phyloP scores from a whole-genome alignment of 768 basidiomycete species.

The Vararia minispora region DNA sequence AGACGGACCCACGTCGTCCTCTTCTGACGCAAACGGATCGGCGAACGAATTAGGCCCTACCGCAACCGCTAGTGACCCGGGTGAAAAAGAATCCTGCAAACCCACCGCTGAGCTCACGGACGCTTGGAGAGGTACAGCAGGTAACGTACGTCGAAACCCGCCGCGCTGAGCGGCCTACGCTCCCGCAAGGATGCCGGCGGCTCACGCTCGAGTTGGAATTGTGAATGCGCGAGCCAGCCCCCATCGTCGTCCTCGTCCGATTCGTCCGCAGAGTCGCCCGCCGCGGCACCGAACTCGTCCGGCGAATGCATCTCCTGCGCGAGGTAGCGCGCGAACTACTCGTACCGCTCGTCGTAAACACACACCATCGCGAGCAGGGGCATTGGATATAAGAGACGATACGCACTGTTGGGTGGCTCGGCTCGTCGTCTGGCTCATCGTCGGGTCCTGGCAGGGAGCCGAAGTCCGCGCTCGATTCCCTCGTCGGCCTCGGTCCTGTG shows the following conservation, averaged over 20 bases:
- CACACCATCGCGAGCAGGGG: neutral
- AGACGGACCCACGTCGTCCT: slow-evolving; percentile 37
- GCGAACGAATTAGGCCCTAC: slow-evolving; percentile 15
- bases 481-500: slow-evolving; percentile 27
- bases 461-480: slow-evolving; percentile 55
- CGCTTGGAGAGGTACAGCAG: neutral
- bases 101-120: neutral
- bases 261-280: slow-evolving; percentile 32
- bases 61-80: slow-evolving; percentile 5
- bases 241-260: slow-evolving; percentile 53
- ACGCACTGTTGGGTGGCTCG: slow-evolving; percentile 35
- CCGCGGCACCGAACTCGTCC: slow-evolving; percentile 43
- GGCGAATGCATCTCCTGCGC: slow-evolving; percentile 60
- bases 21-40: slow-evolving; percentile 32
- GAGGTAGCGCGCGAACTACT: slow-evolving; percentile 71
- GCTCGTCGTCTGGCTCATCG: slow-evolving; percentile 30
- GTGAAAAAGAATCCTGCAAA: slow-evolving; percentile 21
- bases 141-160: slow-evolving; percentile 19
- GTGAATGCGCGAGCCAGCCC: slow-evolving; percentile 73
- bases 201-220: slow-evolving; percentile 33
- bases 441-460: slow-evolving; percentile 36
- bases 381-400: neutral
- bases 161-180: slow-evolving; percentile 22
- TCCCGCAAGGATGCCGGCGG: slow-evolving; percentile 18
- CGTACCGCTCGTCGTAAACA: neutral